A percentile compares a stretch with the other conserved stretches of the same genome.
phyloP scores from a whole-genome alignment of 495 filamentous ascomycete species.

The Daldinia concentrica region DNA sequence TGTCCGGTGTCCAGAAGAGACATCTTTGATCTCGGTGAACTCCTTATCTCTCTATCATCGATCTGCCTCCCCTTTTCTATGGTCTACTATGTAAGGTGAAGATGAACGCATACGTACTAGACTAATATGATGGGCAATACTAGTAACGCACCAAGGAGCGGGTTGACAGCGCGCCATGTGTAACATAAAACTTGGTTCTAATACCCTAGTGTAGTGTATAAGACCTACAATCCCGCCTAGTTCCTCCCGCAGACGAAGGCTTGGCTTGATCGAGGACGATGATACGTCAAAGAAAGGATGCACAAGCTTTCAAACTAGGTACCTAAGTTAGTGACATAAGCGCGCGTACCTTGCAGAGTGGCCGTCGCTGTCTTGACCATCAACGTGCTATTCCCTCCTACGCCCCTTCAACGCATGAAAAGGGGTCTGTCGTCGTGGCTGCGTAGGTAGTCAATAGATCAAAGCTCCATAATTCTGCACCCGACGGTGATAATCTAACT shows the following conservation, averaged over 20 bases:
- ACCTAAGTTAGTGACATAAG: background rate
- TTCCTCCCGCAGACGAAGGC: background rate
- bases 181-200: background rate
- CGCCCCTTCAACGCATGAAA: conserved; percentile 12
- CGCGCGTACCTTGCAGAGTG: conserved; percentile 38
- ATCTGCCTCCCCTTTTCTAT: background rate
- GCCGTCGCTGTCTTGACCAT: conserved; percentile 7
- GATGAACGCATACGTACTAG: background rate
- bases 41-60: background rate
- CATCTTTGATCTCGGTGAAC: conserved; percentile 6
- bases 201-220: background rate
- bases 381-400: conserved; percentile 5
- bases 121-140: background rate
- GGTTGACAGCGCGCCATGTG: conserved; percentile 1
- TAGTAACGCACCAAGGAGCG: background rate
- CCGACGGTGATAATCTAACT: conserved; percentile 6
- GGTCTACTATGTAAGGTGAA: conserved; percentile 4
- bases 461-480: conserved; percentile 12
- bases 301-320: conserved; percentile 9
- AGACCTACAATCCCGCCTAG: background rate
- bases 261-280: conserved; percentile 5
- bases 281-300: conserved; percentile 7
- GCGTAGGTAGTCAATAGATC: conserved; percentile 14
- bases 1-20: conserved; percentile 3
- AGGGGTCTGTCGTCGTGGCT: conserved; percentile 8